Evolutionary conservation across 2,329 filamentous ascomycete species (phyloP), one percentile per base, ranked within the genome.

Genomic region (Fonsecaea multimorphosa): DNA sequence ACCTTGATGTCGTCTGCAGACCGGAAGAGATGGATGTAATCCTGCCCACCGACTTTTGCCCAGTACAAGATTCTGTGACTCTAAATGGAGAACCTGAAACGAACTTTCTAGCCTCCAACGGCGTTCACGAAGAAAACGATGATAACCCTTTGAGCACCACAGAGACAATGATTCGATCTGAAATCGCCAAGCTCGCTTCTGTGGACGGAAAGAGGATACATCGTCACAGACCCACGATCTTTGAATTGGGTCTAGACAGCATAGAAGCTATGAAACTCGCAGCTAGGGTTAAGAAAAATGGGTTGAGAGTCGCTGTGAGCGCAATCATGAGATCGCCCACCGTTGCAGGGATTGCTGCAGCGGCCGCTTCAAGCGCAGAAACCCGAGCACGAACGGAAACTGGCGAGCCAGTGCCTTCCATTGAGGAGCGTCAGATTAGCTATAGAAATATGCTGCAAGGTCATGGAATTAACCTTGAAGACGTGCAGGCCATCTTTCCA

Each of bases 191-290:
- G 0, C 79, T 97, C 4, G 86, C 88, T 0, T 84, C 83, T 0
- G 73, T 88, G 0, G 74, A 84, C 0, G 74, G 77, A 2, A 75
- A 81, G 1, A 77, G 83, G 0, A 79, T 97, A 40, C 75, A 78
- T 1, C 84, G 86, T 58, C 77, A 81, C 6, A 87, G 86, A 0
- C 89, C 89, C 0, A 67, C 70, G 14, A 86, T 97, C 11, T 88
- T 96, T 44, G 88, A 94, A 71, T 83, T 97, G 34, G 93, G 93
- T 0, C 83, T 97, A 6, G 94, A 97, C 79, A 97, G 93, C 73
- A 96, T 97, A 64, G 93, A 97, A 76, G 86, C 90, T 1, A 94
- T 97, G 76, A 96, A 92, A 72, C 80, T 97, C 0, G 90, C 91
- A 0, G 88, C 92, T 0, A 85, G 87, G 60, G 81, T 97, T 1